Base-by-base conservation (phyloP, 257 asterid genomes). In the Plantago elongata region DNA sequence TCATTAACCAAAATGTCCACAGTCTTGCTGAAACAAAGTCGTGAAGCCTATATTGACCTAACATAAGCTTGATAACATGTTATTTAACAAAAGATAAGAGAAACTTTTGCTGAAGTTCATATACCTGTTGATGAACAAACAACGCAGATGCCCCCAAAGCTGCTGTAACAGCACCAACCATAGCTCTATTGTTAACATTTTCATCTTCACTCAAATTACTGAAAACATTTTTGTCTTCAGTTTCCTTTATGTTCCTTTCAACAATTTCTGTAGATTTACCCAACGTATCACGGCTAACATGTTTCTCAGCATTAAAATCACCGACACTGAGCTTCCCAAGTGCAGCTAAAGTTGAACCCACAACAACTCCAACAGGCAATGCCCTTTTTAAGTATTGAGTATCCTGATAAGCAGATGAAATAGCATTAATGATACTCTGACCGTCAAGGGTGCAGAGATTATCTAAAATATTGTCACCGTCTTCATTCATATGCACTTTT, bases 121-220 rank as follows among this genome's bases (percentile, higher is more conserved):
- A 61, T 78, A 93, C 99, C 87, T 75, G 81, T 51, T 89, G 91
- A 62, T 77, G 74, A 61, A 76, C 77, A 66, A 93, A 77, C 2
- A 93, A 77, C 63, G 95, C 97, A 58, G 99, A 89, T 69, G 99
- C 96, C 49, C 99, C 96, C 38, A 93, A 71, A 62, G 99, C 99
- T 72, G 99, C 97, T 49, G 99, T 79, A 63, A 89, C 89, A 63
- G 96, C 95, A 73, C 97, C 95, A 63, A 82, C 82, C 95, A 87
- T 74, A 60, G 74, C 79, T 43, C 67, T 37, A 10, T 75, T 74
- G 40, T 70, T 72, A 57, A 88, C 62, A 66, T 69, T 70, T 49
- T 56, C 79, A 65, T 66, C 58, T 57, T 75, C 75, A 51, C 63
- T 63, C 51, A 62, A 57, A 72, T 66, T 52, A 46, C 70, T 54